Percentiles rank a stretch among this genome's conserved stretches.
phyloP scores from a whole-genome alignment of 495 filamentous ascomycete species.

The Tuber melanosporum region DNA sequence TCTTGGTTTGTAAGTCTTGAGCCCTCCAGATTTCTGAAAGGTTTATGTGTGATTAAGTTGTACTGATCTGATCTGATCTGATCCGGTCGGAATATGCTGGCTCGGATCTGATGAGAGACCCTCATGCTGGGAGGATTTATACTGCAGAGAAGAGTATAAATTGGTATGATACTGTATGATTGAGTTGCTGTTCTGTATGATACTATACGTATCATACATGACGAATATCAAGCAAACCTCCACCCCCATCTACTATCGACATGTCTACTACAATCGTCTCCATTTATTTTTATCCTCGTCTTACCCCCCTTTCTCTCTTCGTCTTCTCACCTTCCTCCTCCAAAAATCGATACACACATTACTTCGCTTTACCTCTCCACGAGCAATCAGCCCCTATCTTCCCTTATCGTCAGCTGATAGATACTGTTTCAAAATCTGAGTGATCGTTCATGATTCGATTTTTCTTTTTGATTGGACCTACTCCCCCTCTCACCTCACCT shows the following conservation, averaged over 20 bases:
- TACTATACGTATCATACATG: neutral
- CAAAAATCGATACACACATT: neutral
- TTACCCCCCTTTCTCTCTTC: neutral
- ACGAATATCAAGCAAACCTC: neutral
- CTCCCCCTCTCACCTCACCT: neutral
- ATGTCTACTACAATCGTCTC: neutral
- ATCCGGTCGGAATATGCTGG: neutral
- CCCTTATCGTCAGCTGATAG: neutral
- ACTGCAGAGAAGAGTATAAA: neutral
- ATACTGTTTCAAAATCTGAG: neutral
- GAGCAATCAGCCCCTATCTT: neutral
- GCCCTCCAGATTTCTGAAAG: neutral
- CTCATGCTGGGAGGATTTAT: neutral
- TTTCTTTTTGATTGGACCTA: neutral
- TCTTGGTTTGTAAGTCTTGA: neutral
- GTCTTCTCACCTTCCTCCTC: neutral
- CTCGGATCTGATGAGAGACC: neutral
- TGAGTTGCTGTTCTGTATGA: neutral
- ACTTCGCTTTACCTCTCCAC: neutral
- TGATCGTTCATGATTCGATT: neutral
- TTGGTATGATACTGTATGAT: neutral
- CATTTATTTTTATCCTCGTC: neutral
- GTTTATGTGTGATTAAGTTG: neutral
- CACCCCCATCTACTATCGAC: neutral
- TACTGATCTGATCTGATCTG: neutral